These are phyloP conservation scores for Eimeria brunetti DNA, from an alignment of 169 alveolate genomes.

Conservation along the genomic window DNA sequence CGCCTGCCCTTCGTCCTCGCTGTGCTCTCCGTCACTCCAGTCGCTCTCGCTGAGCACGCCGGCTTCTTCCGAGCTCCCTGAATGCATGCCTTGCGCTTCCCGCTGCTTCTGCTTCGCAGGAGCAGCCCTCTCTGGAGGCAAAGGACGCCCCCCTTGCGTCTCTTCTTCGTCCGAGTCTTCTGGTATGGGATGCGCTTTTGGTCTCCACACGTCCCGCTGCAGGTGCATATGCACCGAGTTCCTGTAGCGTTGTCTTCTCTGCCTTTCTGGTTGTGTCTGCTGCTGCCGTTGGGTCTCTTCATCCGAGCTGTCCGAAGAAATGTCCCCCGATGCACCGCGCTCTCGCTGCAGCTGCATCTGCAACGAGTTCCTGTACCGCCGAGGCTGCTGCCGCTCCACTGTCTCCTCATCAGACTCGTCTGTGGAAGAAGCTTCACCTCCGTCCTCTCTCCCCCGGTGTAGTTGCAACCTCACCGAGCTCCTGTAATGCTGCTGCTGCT, in stretches of 20 bases:
- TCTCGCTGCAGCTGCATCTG: not conserved
- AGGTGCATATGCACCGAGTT: not conserved
- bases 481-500: conserved; percentile 4
- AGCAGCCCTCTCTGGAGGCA: not conserved
- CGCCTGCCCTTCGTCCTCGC: not conserved
- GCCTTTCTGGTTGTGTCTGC: not conserved
- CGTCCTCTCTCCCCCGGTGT: not conserved
- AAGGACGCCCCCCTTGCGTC: not conserved
- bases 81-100: not conserved
- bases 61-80: not conserved
- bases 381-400: not conserved
- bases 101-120: conserved; percentile 17
- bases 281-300: not conserved
- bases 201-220: not conserved
- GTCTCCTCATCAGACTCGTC: not conserved
- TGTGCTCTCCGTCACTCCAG: conserved; percentile 31
- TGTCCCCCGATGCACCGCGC: not conserved
- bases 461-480: not conserved
- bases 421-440: not conserved
- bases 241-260: not conserved
- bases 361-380: conserved; percentile 5
- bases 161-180: not conserved
- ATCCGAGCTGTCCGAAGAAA: not conserved
- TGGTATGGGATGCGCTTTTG: not conserved
- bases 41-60: conserved; percentile 26